Evolutionary conservation across 192 early-diverging fungal genomes (phyloP), one percentile per base, ranked within the genome.

Genomic region (Chytriomyces sp.): DNA sequence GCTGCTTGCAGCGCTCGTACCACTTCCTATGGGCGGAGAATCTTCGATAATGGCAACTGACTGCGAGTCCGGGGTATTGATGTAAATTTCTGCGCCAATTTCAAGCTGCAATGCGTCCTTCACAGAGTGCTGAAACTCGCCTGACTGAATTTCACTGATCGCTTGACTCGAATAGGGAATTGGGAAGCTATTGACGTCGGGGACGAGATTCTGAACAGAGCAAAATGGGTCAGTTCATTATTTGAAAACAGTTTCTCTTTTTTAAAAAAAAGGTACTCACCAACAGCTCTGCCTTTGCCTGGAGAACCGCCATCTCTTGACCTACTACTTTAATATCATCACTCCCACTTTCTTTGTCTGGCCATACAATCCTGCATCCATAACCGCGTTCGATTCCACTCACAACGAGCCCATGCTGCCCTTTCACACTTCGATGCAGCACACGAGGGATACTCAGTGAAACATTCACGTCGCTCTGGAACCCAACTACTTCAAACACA

Each of bases 321-420:
- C 93, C 92, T 18, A 81, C 63, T 5, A 93, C 43, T 5, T 74
- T 76, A 0, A 93, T 83, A 23, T 81, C 82, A 64, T 92, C 91
- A 69, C 69, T 76, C 46, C 91, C 92, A 18, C 80, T 77, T 75
- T 93, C 92, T 47, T 86, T 85, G 44, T 90, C 89, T 5, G 93
- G 92, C 81, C 91, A 92, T 1, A 80, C 73, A 24, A 93, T 78
- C 13, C 84, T 81, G 3, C 91, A 85, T 59, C 87, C 88, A 20
- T 86, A 87, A 18, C 77, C 81, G 61, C 91, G 82, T 35, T 82
- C 78, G 50, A 94, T 87, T 2, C 91, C 89, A 6, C 83, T 75
- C 13, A 92, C 77, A 63, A 82, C 69, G 8, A 69, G 69, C 28
- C 74, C 81, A 62, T 87, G 81, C 46, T 81, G 80, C 16, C 86